Evolutionary conservation across 495 filamentous ascomycete species (phyloP), one percentile per base, ranked within the genome.

Genomic region (Neurospora sp.): DNA sequence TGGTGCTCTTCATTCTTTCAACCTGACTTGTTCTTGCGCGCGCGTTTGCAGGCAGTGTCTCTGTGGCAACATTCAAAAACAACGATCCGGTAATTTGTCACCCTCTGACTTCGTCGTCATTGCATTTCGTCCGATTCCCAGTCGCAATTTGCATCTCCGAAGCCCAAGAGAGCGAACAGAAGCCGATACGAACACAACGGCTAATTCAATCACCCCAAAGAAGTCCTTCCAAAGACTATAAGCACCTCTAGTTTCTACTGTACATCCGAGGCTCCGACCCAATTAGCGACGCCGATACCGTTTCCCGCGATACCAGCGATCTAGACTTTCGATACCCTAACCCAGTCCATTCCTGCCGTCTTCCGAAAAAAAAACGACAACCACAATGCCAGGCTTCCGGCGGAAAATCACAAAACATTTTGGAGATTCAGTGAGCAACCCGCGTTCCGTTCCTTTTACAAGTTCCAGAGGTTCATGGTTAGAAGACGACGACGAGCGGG

Each of bases 341-440:
- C 27, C 27, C 54, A 31, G 23, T 62, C 44, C 16, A n/a, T 23
- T 46, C 7, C 23, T 31, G 23, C 27, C 1, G 54, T 62, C 5
- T 66, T 66, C 27, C 54, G n/a, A n/a, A n/a, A 27, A 35, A 35
- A 18, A 7, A 35, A 35, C 27, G 27, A 62, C 23, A 37, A 66
- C 12, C 48, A 35, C 35, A 38, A 80, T 72, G 44, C 82, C 82
- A 79, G 78, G 77, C 4, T 80, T 83, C 74, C 76, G 81, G 23
- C 76, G 80, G 62, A 75, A 77, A 44, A 77, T 83, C 73, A 78
- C 78, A 39, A 78, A 77, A 72, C 80, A 78, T 41, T 80, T 83
- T 69, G 80, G 80, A 69, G 80, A 81, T 23, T 77, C 71, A 48
- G 81, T 83, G 78, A 79, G 80, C 71, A 39, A n/a, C 35, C 69